A percentile compares a stretch with the other conserved stretches of the same genome.
phyloP scores from a whole-genome alignment of 2,329 filamentous ascomycete genomes.

The Chaetomium globosum region DNA sequence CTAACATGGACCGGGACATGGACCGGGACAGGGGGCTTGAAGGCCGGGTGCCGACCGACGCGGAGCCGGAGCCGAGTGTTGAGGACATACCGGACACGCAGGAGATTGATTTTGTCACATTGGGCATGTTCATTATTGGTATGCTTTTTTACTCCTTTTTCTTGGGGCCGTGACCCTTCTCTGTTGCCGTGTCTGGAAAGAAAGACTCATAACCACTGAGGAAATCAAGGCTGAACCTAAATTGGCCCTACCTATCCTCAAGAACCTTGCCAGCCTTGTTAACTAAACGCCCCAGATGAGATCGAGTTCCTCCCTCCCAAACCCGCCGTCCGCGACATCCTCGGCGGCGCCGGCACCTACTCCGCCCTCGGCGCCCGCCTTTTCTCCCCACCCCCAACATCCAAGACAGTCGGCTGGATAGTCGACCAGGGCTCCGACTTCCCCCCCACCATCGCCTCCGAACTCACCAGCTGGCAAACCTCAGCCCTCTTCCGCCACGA shows the following conservation, averaged over 20 bases:
- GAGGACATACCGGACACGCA: constrained; percentile 39
- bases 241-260: neutral
- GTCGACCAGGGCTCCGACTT: constrained; percentile 90
- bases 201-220: constrained; percentile 4
- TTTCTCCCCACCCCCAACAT: constrained; percentile 70
- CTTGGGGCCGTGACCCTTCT: neutral
- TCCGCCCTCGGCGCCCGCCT: constrained; percentile 86
- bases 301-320: constrained; percentile 79
- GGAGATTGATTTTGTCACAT: constrained; percentile 66
- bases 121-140: constrained; percentile 77
- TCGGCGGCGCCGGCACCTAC: constrained; percentile 89
- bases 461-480: constrained; percentile 76
- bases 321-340: constrained; percentile 69
- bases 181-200: neutral
- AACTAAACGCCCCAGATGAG: constrained; percentile 61
- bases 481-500: constrained; percentile 69
- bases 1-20: constrained; percentile 1
- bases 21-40: constrained; percentile 7
- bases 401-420: constrained; percentile 80
- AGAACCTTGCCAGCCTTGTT: neutral
- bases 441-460: constrained; percentile 63
- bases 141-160: constrained; percentile 37
- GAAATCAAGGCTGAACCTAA: neutral
- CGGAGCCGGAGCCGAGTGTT: constrained; percentile 4
- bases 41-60: neutral